Evolutionary conservation across 495 filamentous ascomycete species (phyloP), one percentile per base, ranked within the genome.

Genomic region (Annulohypoxylon stygium): DNA sequence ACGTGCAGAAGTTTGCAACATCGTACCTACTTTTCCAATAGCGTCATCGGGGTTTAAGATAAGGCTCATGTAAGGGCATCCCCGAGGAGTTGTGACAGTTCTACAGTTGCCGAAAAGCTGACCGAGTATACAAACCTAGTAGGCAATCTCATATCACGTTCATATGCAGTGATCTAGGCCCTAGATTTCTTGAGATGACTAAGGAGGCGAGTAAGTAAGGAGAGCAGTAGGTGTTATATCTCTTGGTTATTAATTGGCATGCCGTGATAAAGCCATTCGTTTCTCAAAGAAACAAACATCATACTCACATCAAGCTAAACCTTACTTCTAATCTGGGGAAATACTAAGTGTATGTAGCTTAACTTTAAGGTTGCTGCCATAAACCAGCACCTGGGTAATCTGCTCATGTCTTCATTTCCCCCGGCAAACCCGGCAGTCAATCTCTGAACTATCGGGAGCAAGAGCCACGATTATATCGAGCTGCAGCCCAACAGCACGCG

Each of bases 351-450:
- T n/a, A 26, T 60, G 20, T 30, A 30, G 2, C 30, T 30, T 30
- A 30, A 12, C 18, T 60, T 41, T 43, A 25, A 11, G 23, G 30
- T 30, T 34, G 34, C n/a, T 63, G n/a, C 12, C 11, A 37, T n/a
- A 7, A 50, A 30, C 16, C 4, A 34, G 11, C 39, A n/a, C 39
- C 39, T 43, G 14, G 11, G 12, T 48, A 23, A 41, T 48, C n/a
- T 36, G 20, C 16, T 48, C 41, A 18, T 41, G 12, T 41, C 6
- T 30, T 43, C 36, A 37, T 26, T 37, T 26, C 57, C 54, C 25
- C 16, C 68, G 61, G 61, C 45, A 60, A 60, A 65, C 43, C 39
- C 43, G 61, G 54, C 11, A 36, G 45, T 30, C 34, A 60, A 43
- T 23, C 41, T n/a, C 34, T 8, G 45, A 36, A 66, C 64, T 14